phyloP scores from a whole-genome alignment of 306 rosid genomes.

The Cucumis melo region DNA sequence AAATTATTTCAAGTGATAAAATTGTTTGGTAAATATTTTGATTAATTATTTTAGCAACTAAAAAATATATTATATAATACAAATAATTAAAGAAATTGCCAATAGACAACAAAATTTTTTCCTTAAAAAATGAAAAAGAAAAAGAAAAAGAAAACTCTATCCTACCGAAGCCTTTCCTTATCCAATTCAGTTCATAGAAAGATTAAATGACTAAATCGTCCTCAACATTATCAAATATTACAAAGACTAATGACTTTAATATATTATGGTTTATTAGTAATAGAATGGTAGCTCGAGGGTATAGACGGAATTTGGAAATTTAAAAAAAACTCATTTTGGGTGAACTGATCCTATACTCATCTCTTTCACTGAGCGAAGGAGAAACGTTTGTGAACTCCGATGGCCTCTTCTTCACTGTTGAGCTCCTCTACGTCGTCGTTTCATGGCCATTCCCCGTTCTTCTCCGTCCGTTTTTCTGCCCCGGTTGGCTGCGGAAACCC shows the following conservation, averaged over 20 bases:
- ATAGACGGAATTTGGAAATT: not conserved
- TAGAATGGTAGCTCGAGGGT: not conserved
- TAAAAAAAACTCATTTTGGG: not conserved
- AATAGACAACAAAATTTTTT: too few relatives aligned
- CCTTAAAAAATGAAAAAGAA: too few relatives aligned
- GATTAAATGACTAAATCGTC: not conserved
- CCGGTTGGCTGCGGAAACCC: conserved; percentile 13
- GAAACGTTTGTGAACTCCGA: conserved; percentile 5
- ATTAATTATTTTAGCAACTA: too few relatives aligned
- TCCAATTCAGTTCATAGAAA: not conserved
- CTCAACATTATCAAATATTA: not conserved
- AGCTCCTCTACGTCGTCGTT: conserved; percentile 59
- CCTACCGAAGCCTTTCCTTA: not conserved
- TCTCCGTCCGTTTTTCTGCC: conserved; percentile 16
- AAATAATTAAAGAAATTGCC: too few relatives aligned
- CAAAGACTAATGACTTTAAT: not conserved
- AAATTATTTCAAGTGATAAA: too few relatives aligned
- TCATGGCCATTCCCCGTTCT: conserved; percentile 33
- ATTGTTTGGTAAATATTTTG: too few relatives aligned
- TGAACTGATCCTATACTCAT: not conserved
- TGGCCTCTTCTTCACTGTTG: conserved; percentile 59
- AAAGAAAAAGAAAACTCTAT: not conserved
- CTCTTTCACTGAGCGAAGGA: not conserved
- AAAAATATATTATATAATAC: too few relatives aligned
- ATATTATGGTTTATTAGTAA: not conserved